These are phyloP conservation scores for Citrullus amarus DNA, from an alignment of 306 rosid species.

Conservation along the genomic window DNA sequence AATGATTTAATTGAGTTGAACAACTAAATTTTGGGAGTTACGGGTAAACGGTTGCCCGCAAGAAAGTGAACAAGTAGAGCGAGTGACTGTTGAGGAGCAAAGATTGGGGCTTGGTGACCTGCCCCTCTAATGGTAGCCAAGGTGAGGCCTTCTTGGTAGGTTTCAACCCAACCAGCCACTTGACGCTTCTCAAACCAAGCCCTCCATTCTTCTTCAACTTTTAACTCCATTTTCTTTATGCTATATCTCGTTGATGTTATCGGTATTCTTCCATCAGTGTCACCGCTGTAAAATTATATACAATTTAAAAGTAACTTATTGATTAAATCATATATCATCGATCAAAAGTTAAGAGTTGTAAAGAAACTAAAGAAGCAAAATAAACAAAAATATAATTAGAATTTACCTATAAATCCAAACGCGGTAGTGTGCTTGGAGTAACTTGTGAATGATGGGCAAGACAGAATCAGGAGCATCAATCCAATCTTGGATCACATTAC, in stretches of 20 bases:
- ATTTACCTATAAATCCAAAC: constrained; percentile 48
- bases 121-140: constrained; percentile 64
- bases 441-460: constrained; percentile 34
- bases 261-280: constrained; percentile 58
- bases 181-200: constrained; percentile 39
- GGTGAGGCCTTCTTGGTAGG: constrained; percentile 37
- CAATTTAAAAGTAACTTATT: not conserved
- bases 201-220: constrained; percentile 32
- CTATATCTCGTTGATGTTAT: constrained; percentile 49
- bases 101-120: constrained; percentile 54
- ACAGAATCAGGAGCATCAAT: constrained; percentile 35
- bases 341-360: not conserved
- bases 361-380: not conserved
- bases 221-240: constrained; percentile 30
- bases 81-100: constrained; percentile 39
- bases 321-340: not conserved
- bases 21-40: constrained; percentile 3
- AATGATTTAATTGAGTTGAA: fast-evolving
- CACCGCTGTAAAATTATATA: constrained; percentile 32
- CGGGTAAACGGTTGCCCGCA: constrained; percentile 21
- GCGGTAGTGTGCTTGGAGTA: constrained; percentile 33
- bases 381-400: too few species aligned
- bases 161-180: constrained; percentile 59
- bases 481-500: constrained; percentile 35
- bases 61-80: constrained; percentile 46